A percentile compares a stretch with the other conserved stretches of the same genome.
These are phyloP conservation scores for Dacryopinax spathularia DNA, from an alignment of 768 basidiomycete species.

Conservation along the genomic window DNA sequence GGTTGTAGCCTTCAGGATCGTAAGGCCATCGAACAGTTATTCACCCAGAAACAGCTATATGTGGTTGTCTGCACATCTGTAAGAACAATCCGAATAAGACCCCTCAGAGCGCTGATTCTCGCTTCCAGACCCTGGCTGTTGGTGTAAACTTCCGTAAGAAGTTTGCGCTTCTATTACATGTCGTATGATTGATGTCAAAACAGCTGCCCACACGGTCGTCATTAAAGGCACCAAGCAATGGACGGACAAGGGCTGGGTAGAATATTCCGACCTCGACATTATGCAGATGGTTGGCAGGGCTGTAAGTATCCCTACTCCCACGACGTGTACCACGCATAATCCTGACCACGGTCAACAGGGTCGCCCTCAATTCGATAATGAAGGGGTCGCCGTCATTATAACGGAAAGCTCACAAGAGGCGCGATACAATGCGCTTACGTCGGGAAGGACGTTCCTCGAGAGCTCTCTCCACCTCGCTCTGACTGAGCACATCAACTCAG, in stretches of 20 bases:
- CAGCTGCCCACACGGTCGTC: conserved; percentile 85
- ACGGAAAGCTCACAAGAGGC: conserved; percentile 58
- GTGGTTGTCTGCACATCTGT: conserved; percentile 77
- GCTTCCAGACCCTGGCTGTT: conserved; percentile 71
- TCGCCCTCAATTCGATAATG: conserved; percentile 80
- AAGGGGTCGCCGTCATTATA: conserved; percentile 70
- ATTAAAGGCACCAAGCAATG: conserved; percentile 82
- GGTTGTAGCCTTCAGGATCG: conserved; percentile 67
- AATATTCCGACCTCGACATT: conserved; percentile 85
- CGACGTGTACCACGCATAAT: neutral
- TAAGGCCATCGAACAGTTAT: conserved; percentile 57
- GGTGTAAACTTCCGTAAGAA: conserved; percentile 83
- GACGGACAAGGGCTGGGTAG: conserved; percentile 49
- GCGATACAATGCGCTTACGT: conserved; percentile 55
- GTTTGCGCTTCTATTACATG: neutral
- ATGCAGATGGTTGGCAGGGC: conserved; percentile 96
- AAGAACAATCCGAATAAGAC: conserved; percentile 17
- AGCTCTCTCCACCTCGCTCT: conserved; percentile 73
- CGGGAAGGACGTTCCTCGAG: conserved; percentile 67
- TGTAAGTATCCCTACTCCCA: conserved; percentile 29
- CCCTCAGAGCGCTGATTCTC: neutral
- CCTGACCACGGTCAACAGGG: conserved; percentile 34
- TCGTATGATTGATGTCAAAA: neutral
- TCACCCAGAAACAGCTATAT: conserved; percentile 44
- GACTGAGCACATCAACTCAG: conserved; percentile 84